Evolutionary conservation across 2,329 filamentous ascomycete species (phyloP).

Genomic region (Macrophomina pseudophaseolina): DNA sequence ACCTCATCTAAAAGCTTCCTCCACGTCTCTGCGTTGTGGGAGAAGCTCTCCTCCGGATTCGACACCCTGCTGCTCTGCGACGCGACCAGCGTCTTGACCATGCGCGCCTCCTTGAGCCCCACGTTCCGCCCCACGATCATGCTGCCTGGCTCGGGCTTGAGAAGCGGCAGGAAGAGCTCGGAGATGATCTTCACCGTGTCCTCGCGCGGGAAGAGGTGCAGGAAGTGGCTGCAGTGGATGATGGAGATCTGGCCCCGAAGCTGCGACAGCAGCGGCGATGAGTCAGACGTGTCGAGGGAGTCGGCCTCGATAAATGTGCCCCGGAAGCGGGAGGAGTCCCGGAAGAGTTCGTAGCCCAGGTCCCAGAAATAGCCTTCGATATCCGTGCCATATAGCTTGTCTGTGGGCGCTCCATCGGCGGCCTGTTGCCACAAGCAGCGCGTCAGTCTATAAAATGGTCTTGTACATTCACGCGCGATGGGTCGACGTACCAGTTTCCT

Average conservation of each 20-base stretch:
- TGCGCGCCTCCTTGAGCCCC: constrained; percentile 35
- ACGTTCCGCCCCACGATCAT: constrained; percentile 61
- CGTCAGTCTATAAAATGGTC: constrained; percentile 37
- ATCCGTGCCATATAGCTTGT: constrained; percentile 48
- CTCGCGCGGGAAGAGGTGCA: constrained; percentile 48
- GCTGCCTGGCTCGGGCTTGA: constrained; percentile 47
- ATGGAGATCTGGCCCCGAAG: constrained; percentile 38
- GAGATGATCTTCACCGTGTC: constrained; percentile 41
- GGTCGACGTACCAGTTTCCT: constrained; percentile 44
- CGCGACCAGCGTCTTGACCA: no score
- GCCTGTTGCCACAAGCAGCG: neutral
- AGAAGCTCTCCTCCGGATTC: constrained; percentile 30
- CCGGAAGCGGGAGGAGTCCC: constrained; percentile 45
- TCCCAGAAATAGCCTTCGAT: constrained; percentile 54
- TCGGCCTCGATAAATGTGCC: constrained; percentile 57
- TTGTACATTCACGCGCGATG: neutral
- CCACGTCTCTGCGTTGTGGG: constrained; percentile 46
- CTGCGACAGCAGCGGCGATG: constrained; percentile 35
- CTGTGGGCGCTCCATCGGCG: constrained; percentile 31
- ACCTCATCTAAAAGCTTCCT: constrained; percentile 46
- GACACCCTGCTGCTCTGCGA: no score
- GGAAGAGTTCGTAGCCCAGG: constrained; percentile 53
- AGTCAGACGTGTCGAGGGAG: constrained; percentile 21
- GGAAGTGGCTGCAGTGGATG: constrained; percentile 47
- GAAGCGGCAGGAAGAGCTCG: constrained; percentile 38